These are phyloP conservation scores for Aspergillus felis DNA, from an alignment of 2,329 filamentous ascomycete species.

Conservation along the genomic window DNA sequence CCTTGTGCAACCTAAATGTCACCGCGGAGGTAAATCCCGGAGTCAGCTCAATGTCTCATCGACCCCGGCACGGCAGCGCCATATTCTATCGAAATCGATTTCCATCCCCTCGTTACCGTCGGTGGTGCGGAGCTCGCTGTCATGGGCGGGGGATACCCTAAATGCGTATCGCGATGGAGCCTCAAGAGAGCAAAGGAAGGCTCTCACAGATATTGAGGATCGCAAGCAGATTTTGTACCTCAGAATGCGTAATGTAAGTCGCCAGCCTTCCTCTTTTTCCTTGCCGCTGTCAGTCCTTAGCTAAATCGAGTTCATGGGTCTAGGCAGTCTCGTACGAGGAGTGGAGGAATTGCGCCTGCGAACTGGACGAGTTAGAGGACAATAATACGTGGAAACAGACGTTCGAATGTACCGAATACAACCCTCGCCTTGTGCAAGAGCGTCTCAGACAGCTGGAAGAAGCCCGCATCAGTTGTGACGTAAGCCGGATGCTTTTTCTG, in stretches of 20 bases:
- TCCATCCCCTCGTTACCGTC: constrained; percentile 33
- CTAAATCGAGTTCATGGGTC: constrained; percentile 3
- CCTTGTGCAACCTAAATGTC: constrained; percentile 26
- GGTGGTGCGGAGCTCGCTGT: constrained; percentile 30
- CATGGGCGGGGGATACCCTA: constrained; percentile 33
- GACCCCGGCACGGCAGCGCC: constrained; percentile 6
- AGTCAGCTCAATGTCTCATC: constrained; percentile 4
- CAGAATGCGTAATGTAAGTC: constrained; percentile 62
- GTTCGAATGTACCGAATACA: constrained; percentile 64
- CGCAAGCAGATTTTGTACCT: constrained; percentile 60
- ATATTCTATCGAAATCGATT: constrained; percentile 22
- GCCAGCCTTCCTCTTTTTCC: neutral
- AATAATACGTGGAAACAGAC: constrained; percentile 79
- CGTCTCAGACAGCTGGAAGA: constrained; percentile 71
- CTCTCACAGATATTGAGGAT: constrained; percentile 50
- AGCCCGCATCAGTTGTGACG: constrained; percentile 67
- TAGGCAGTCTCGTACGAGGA: constrained; percentile 66
- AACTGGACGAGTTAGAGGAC: constrained; percentile 74
- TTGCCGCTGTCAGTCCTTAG: neutral
- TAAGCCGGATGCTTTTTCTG: constrained; percentile 72
- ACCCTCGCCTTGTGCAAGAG: constrained; percentile 63
- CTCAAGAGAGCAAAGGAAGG: constrained; percentile 48
- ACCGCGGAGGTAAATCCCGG: constrained; percentile 18
- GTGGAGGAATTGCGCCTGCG: constrained; percentile 71
- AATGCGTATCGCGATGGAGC: constrained; percentile 50